These are phyloP conservation scores for Peronosclerospora sorghi DNA, from an alignment of 352 stramenopile genomes.

Conservation along the genomic window DNA sequence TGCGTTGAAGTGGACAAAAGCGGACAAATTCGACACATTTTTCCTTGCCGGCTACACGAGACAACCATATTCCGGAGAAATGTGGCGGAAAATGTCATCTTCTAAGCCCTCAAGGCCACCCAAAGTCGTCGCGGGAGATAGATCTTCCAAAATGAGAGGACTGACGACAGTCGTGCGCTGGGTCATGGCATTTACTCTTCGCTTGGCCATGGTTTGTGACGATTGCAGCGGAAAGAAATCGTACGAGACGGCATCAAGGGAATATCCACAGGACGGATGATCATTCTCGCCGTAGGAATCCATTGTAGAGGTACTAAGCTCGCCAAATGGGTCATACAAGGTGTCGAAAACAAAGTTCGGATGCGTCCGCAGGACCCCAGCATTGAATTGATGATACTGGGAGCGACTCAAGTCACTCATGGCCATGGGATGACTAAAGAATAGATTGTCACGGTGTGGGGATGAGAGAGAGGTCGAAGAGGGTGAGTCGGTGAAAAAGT, in stretches of 20 bases:
- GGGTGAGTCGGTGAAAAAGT: conserved; percentile 35
- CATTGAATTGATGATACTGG: conserved; percentile 16
- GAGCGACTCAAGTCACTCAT: conserved; percentile 17
- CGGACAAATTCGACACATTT: neutral
- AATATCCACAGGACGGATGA: conserved; percentile 34
- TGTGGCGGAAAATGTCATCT: conserved; percentile 78
- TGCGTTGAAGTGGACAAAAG: conserved; percentile 6
- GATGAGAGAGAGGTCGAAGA: conserved; percentile 25
- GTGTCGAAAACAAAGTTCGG: conserved; percentile 25
- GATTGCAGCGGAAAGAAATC: conserved; percentile 42
- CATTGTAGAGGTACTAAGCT: conserved; percentile 25
- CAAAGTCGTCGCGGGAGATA: conserved; percentile 1
- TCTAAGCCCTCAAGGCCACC: conserved; percentile 26
- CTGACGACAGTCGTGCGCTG: conserved; percentile 2
- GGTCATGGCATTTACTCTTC: conserved; percentile 12
- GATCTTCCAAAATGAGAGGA: conserved; percentile 3
- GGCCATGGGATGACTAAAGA: conserved; percentile 22
- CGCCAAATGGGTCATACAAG: conserved; percentile 35
- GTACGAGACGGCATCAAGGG: conserved; percentile 38
- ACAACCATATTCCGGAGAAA: conserved; percentile 76
- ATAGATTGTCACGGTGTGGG: conserved; percentile 22
- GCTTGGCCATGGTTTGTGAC: conserved; percentile 33
- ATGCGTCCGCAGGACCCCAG: conserved; percentile 10
- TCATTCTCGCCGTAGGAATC: conserved; percentile 41
- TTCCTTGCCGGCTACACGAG: conserved; percentile 23